These are phyloP conservation scores for Pichia sp. DNA, from an alignment of 1,139 yeast genomes.

Conservation along the genomic window DNA sequence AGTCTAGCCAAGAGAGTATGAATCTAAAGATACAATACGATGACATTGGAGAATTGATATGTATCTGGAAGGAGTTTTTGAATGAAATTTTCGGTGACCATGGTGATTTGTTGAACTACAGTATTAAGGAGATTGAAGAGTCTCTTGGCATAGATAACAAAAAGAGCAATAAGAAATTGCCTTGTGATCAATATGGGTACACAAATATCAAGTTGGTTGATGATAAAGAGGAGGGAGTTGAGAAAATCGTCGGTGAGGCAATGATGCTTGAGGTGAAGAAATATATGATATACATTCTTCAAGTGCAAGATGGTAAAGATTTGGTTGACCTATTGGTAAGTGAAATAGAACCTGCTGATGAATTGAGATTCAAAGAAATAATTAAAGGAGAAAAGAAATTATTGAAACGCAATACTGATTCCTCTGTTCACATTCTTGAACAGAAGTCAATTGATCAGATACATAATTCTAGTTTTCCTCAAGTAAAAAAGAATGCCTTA, in stretches of 20 bases:
- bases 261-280: conserved; percentile 77
- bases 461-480: conserved; percentile 59
- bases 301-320: conserved; percentile 73
- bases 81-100: conserved; percentile 44
- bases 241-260: conserved; percentile 39
- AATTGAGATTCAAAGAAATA: conserved; percentile 53
- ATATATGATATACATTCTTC: conserved; percentile 70
- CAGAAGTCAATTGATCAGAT: conserved; percentile 44
- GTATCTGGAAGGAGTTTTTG: conserved; percentile 50
- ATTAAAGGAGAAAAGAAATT: conserved; percentile 42
- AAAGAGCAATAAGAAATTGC: conserved; percentile 6
- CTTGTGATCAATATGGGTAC: conserved; percentile 20
- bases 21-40: conserved; percentile 51
- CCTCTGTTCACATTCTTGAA: conserved; percentile 26
- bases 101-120: conserved; percentile 49
- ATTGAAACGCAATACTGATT: conserved; percentile 23
- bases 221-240: conserved; percentile 31
- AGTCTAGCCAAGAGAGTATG: conserved; percentile 5
- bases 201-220: conserved; percentile 10
- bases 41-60: conserved; percentile 60
- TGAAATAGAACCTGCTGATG: conserved; percentile 67
- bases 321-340: conserved; percentile 70
- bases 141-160: conserved; percentile 11
- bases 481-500: conserved; percentile 70
- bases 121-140: conserved; percentile 29